Percentiles rank a stretch among this genome's conserved stretches.
phyloP scores from a whole-genome alignment of 2,329 filamentous ascomycete genomes.

The Claviceps sp. region DNA sequence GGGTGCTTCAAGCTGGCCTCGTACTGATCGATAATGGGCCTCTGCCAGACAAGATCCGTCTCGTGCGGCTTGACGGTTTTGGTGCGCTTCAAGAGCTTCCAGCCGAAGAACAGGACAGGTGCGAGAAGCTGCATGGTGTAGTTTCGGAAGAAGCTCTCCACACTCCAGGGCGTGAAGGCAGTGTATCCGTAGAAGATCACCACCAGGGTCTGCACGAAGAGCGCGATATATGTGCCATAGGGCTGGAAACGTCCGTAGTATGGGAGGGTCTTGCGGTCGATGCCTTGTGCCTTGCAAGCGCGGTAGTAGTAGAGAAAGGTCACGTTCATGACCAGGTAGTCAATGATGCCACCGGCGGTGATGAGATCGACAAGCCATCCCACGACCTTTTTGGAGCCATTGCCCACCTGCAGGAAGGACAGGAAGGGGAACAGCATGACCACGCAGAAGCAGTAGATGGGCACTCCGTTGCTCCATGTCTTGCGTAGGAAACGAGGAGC shows the following conservation, averaged over 20 bases:
- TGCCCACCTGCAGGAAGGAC: slow-evolving; percentile 38
- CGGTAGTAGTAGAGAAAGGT: slow-evolving; percentile 35
- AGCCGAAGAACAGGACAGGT: slow-evolving; percentile 40
- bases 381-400: slow-evolving; percentile 34
- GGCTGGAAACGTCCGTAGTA: slow-evolving; percentile 48
- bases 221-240: slow-evolving; percentile 36
- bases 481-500: slow-evolving; percentile 40
- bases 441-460: slow-evolving; percentile 42
- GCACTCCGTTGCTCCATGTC: slow-evolving; percentile 47
- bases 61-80: slow-evolving; percentile 38
- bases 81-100: slow-evolving; percentile 52
- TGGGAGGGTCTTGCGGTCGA: slow-evolving; percentile 39
- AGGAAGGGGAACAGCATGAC: slow-evolving; percentile 40
- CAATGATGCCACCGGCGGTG: slow-evolving; percentile 45
- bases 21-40: slow-evolving; percentile 45
- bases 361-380: slow-evolving; percentile 43
- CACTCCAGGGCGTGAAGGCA: slow-evolving; percentile 34
- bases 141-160: slow-evolving; percentile 35
- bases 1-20: slow-evolving; percentile 35
- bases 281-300: slow-evolving; percentile 38
- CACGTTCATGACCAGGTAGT: slow-evolving; percentile 42
- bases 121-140: slow-evolving; percentile 45
- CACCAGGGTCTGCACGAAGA: slow-evolving; percentile 28
- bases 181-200: slow-evolving; percentile 43
- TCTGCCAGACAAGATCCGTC: slow-evolving; percentile 47